Percentiles rank a stretch among this genome's conserved stretches.
Evolutionary conservation across 1,284 basidiomycete genomes (phyloP).

Genomic region (Malassezia caprae): DNA sequence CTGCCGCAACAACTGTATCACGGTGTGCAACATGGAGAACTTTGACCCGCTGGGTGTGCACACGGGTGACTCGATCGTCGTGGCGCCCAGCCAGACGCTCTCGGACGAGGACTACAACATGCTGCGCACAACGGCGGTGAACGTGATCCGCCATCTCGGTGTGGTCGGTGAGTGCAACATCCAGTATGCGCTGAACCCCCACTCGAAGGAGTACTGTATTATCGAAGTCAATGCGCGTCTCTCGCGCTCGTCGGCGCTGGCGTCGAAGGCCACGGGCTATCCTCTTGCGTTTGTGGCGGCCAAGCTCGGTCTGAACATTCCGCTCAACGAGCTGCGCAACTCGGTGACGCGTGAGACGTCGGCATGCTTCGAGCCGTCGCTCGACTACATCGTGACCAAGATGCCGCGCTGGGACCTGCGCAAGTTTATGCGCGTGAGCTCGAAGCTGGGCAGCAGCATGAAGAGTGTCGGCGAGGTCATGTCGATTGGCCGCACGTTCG

Average conservation of each 20-base stretch:
- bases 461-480: conserved; percentile 99
- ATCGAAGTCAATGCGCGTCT: conserved; percentile 99
- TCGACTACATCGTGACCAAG: conserved; percentile 96
- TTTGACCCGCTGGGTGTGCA: conserved; percentile 98
- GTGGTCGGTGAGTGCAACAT: conserved; percentile 98
- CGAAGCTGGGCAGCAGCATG: conserved; percentile 53
- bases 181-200: conserved; percentile 93
- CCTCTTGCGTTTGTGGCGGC: conserved; percentile 97
- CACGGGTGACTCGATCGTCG: conserved; percentile 97
- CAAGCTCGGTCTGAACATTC: conserved; percentile 90
- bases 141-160: conserved; percentile 91
- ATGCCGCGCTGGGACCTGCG: conserved; percentile 98
- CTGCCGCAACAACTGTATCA: conserved; percentile 93
- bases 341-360: conserved; percentile 89
- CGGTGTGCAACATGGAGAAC: conserved; percentile 99
- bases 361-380: conserved; percentile 93
- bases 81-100: conserved; percentile 93
- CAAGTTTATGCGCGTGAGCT: conserved; percentile 63
- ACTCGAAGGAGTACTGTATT: conserved; percentile 91
- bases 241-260: conserved; percentile 90
- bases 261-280: conserved; percentile 96
- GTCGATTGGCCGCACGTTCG: conserved; percentile 95
- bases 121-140: conserved; percentile 94
- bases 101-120: conserved; percentile 85
- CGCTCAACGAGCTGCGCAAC: conserved; percentile 95